phyloP scores from a whole-genome alignment of 495 filamentous ascomycete species.

The Chaetomidium leptoderma region DNA sequence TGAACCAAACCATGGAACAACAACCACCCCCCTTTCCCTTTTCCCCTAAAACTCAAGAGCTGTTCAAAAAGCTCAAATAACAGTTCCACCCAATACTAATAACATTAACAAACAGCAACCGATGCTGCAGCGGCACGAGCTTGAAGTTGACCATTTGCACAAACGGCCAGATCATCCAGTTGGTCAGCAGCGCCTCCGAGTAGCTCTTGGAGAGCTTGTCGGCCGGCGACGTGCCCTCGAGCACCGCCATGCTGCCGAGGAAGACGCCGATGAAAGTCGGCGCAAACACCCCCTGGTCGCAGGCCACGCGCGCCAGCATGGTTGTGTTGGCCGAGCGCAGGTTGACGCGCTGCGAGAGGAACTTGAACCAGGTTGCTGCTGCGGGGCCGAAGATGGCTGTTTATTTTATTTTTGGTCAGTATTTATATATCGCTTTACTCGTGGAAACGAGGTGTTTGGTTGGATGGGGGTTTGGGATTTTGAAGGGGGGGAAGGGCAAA shows the following conservation, averaged over 20 bases:
- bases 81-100: conserved; percentile 89
- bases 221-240: conserved; percentile 70
- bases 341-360: conserved; percentile 63
- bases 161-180: conserved; percentile 89
- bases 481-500: neutral
- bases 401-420: neutral
- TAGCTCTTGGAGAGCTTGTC: conserved; percentile 72
- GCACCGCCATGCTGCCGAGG: conserved; percentile 76
- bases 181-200: conserved; percentile 64
- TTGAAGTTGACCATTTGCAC: conserved; percentile 91
- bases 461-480: neutral
- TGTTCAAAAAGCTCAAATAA: conserved; percentile 84
- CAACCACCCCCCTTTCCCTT: neutral
- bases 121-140: conserved; percentile 78
- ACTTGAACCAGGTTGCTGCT: conserved; percentile 82
- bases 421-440: neutral
- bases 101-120: conserved; percentile 85
- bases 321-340: conserved; percentile 62
- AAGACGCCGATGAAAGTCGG: conserved; percentile 77
- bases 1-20: neutral
- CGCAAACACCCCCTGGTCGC: conserved; percentile 84
- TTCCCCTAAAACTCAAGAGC: conserved; percentile 11
- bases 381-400: conserved; percentile 85
- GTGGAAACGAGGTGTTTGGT: neutral
- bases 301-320: conserved; percentile 73